Evolutionary conservation across 257 asterid genomes (phyloP).

Genomic region (Salvia miltiorrhiza): DNA sequence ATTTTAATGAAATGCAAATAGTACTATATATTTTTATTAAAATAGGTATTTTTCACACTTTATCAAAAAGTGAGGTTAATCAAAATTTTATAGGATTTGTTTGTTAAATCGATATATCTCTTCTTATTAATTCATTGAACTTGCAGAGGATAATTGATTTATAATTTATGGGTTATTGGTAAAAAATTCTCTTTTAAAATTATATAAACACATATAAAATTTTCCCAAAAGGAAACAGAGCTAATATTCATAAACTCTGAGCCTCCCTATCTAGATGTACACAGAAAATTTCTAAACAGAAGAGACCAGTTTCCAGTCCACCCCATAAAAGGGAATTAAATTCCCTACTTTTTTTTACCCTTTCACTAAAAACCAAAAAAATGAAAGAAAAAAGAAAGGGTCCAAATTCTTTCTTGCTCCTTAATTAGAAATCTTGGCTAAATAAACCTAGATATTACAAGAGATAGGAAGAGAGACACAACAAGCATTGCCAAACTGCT

Average conservation of each 20-base stretch:
- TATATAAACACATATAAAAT: too few species aligned
- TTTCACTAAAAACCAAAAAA: slow-evolving; percentile 18
- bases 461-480: slow-evolving; percentile 14
- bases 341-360: slow-evolving; percentile 19
- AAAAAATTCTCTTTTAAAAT: too few species aligned
- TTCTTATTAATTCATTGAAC: too few species aligned
- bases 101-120: too few species aligned
- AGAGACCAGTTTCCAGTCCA: slow-evolving; percentile 26
- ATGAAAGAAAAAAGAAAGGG: slow-evolving; percentile 5
- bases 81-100: too few species aligned
- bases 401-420: neutral
- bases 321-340: slow-evolving; percentile 25
- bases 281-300: slow-evolving; percentile 35
- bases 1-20: too few species aligned
- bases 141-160: too few species aligned
- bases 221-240: neutral
- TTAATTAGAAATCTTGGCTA: slow-evolving; percentile 24
- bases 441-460: slow-evolving; percentile 26
- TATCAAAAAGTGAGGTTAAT: too few species aligned
- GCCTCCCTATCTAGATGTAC: slow-evolving; percentile 47
- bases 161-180: too few species aligned
- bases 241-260: slow-evolving; percentile 21
- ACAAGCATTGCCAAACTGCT: slow-evolving; percentile 2
- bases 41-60: too few species aligned
- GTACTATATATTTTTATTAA: too few species aligned